A percentile compares a stretch with the other conserved stretches of the same genome.
These are phyloP conservation scores for Spizellomyces sp. DNA, from an alignment of 192 early-diverging fungal species.

Conservation along the genomic window DNA sequence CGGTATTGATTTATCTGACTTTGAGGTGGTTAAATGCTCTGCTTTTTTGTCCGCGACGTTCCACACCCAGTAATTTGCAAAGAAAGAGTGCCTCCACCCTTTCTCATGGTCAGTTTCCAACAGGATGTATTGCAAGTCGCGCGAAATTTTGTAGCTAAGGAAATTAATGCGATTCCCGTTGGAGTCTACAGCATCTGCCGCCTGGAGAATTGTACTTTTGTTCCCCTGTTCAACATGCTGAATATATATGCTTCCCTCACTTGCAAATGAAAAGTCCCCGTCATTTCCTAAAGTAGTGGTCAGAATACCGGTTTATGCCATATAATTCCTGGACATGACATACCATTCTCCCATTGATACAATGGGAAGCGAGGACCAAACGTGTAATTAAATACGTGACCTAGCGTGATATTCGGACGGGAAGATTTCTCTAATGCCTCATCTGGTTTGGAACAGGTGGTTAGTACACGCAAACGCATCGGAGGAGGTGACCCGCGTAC, in stretches of 20 bases:
- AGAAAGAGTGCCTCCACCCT: conserved; percentile 83
- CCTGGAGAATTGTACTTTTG: conserved; percentile 21
- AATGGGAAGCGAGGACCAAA: not conserved
- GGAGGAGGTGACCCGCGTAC: not conserved
- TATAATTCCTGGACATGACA: not conserved
- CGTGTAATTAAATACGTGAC: conserved; percentile 15
- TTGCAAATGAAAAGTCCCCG: conserved; percentile 12
- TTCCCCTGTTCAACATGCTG: conserved; percentile 36
- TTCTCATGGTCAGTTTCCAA: conserved; percentile 66
- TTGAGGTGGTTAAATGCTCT: conserved; percentile 56
- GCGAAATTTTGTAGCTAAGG: conserved; percentile 62
- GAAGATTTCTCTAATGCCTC: no score
- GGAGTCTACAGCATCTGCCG: conserved; percentile 3
- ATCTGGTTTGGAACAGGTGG: no score
- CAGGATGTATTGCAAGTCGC: conserved; percentile 78
- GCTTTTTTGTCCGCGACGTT: conserved; percentile 61
- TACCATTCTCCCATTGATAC: conserved; percentile 16
- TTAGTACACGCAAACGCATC: no score
- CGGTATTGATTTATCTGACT: conserved; percentile 40
- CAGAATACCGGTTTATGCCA: no score
- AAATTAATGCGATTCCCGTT: conserved; percentile 26
- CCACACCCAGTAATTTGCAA: conserved; percentile 80
- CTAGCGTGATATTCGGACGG: conserved; percentile 8
- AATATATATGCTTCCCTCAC: conserved; percentile 9
- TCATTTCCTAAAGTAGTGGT: conserved; percentile 3